phyloP scores from a whole-genome alignment of 306 rosid genomes.

The Pyrus communis region DNA sequence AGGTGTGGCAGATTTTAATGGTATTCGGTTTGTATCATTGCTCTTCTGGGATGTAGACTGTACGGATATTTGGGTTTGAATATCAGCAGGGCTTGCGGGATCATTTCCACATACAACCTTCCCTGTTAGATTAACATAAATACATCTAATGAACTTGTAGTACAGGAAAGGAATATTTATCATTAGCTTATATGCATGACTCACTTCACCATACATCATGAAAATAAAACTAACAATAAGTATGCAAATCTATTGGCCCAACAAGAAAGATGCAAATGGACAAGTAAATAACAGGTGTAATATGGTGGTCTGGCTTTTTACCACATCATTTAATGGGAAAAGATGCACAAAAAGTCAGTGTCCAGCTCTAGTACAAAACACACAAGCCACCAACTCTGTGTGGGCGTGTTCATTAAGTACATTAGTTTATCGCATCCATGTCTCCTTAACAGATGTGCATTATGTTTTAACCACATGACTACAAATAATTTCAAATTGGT shows the following conservation, averaged over 20 bases:
- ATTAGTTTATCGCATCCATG: neutral
- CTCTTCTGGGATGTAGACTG: slow-evolving; percentile 41
- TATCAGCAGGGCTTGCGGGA: slow-evolving; percentile 38
- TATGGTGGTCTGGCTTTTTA: neutral
- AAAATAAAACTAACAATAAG: neutral
- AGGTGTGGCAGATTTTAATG: slow-evolving; percentile 34
- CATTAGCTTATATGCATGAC: neutral
- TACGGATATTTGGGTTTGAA: slow-evolving; percentile 19
- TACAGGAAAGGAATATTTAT: neutral
- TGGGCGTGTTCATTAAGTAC: neutral
- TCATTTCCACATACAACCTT: slow-evolving; percentile 26
- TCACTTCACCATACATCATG: neutral
- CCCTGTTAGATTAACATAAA: slow-evolving; percentile 11
- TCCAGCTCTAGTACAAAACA: slow-evolving; percentile 7
- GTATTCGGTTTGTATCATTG: slow-evolving; percentile 34
- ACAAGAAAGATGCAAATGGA: neutral
- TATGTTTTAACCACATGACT: neutral
- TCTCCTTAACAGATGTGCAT: neutral
- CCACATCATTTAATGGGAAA: neutral
- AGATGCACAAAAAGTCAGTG: neutral
- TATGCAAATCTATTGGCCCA: neutral
- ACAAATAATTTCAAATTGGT: neutral
- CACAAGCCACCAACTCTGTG: neutral
- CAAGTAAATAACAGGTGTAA: neutral
- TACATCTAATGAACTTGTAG: slow-evolving; percentile 3